Base-by-base conservation (phyloP, 2,329 filamentous ascomycete genomes). In the Phialemoniopsis sp. region DNA sequence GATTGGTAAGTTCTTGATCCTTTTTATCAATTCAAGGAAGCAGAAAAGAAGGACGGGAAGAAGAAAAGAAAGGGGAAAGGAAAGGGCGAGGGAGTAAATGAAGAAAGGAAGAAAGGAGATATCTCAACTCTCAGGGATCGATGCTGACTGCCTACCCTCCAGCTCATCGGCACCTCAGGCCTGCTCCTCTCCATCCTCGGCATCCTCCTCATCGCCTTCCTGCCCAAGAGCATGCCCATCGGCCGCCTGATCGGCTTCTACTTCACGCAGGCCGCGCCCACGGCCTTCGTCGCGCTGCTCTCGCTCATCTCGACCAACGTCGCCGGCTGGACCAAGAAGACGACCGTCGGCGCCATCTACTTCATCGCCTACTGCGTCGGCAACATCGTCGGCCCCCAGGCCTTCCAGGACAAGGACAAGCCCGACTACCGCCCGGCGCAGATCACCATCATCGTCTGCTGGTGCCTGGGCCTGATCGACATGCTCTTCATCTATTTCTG, bases 171-270 rank as follows among this genome's bases (percentile, higher is more conserved):
- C 44, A 66, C 69, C 13, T 62, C 58, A 3, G 78, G 78, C 0
- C 60, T 82, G 6, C 46, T 73, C 9, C 45, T 72, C 4, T 59
- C 73, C 1, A 73, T 81, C n/a, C 42, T 83, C 2, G 80, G 80
- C 32, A 73, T 82, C 63, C 60, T 80, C 1, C 67, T 85, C n/a
- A 80, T 86, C 42, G 73, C 82, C 9, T 77, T 76, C 3, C 62
- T 86, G 4, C 78, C 79, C 0, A 54, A 77, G 4, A 55, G 61
- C n/a, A 77, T 77, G 48, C 76, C 73, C 43, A 66, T 63, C 3
- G 82, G 80, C 10, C 68, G 77, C 0, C 63, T 85, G 10, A 69
- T 79, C 3, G 80, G 79, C 0, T 86, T 82, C 55, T 87, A 85
- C 57, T 60, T 87, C 37, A 82, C 77, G 0, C 72, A 77, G 50